These are phyloP conservation scores for Crassisporium funariophilum DNA, from an alignment of 768 basidiomycete genomes.

Conservation along the genomic window DNA sequence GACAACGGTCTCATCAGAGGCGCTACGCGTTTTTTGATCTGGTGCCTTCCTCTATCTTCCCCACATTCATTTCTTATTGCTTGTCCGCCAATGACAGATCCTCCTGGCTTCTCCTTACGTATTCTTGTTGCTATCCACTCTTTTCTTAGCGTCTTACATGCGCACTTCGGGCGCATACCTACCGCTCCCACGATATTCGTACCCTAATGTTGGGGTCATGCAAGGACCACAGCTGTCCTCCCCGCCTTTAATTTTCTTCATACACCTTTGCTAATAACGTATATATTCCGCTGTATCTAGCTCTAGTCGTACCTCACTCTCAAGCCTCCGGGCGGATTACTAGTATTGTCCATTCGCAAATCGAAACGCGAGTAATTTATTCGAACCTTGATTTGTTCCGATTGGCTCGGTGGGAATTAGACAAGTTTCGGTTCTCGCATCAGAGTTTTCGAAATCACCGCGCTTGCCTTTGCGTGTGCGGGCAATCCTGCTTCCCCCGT, in stretches of 20 bases:
- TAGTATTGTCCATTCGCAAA: no score
- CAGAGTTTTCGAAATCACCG: slow-evolving; percentile 65
- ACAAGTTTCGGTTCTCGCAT: slow-evolving; percentile 49
- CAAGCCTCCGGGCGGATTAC: neutral
- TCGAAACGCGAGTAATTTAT: no score
- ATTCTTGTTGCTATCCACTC: slow-evolving; percentile 52
- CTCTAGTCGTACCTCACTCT: slow-evolving; percentile 3
- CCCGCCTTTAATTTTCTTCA: slow-evolving; percentile 18
- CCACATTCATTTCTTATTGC: slow-evolving; percentile 45
- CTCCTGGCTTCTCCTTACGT: slow-evolving; percentile 46
- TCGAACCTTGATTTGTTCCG: slow-evolving; percentile 52
- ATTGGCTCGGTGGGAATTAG: slow-evolving; percentile 66
- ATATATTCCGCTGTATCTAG: slow-evolving; percentile 25
- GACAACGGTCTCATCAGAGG: no score
- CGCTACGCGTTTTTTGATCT: slow-evolving; percentile 18
- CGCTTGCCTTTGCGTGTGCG: slow-evolving; percentile 59
- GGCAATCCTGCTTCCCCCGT: slow-evolving; percentile 59
- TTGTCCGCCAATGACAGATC: slow-evolving; percentile 43
- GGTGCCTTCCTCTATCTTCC: slow-evolving; percentile 34
- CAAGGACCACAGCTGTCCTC: slow-evolving; percentile 6
- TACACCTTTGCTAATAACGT: slow-evolving; percentile 13
- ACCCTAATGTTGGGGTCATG: slow-evolving; percentile 34
- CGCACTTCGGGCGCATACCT: slow-evolving; percentile 50
- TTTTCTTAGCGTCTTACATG: slow-evolving; percentile 46
- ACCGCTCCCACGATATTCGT: slow-evolving; percentile 48